Evolutionary conservation across 1,284 basidiomycete species (phyloP).

Genomic region (Apiotrichum laibachii): DNA sequence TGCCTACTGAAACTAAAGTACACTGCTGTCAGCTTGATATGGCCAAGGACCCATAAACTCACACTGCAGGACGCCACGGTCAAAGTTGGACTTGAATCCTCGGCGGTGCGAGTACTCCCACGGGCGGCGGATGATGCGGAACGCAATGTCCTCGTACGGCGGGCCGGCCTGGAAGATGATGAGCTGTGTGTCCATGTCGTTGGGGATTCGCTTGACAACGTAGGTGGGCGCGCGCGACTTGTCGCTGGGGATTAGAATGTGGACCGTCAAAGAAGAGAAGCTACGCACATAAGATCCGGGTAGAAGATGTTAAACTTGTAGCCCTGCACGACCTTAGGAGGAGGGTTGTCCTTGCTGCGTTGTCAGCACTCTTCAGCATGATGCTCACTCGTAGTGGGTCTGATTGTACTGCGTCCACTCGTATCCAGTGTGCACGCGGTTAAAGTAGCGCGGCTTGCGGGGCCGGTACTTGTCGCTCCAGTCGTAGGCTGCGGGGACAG

Average conservation of each 20-base stretch:
- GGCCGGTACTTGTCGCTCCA: slow-evolving; percentile 99
- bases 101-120: slow-evolving; percentile 90
- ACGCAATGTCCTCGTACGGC: slow-evolving; percentile 98
- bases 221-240: slow-evolving; percentile 94
- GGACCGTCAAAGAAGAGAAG: no score
- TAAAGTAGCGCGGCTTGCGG: slow-evolving; percentile 98
- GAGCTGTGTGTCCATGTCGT: slow-evolving; percentile 90
- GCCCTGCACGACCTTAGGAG: slow-evolving; percentile 95
- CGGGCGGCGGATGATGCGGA: slow-evolving; percentile 93
- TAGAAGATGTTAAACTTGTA: slow-evolving; percentile 73
- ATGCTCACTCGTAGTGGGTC: slow-evolving; percentile 87
- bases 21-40: slow-evolving; percentile 30
- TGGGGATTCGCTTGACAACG: slow-evolving; percentile 83
- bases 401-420: slow-evolving; percentile 99
- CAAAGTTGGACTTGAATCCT: slow-evolving; percentile 59
- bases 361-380: not conserved
- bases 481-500: slow-evolving; percentile 63
- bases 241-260: slow-evolving; percentile 56
- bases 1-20: slow-evolving; percentile 50
- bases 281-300: slow-evolving; percentile 48
- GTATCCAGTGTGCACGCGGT: slow-evolving; percentile 99
- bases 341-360: slow-evolving; percentile 77
- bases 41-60: slow-evolving; percentile 14
- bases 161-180: slow-evolving; percentile 94
- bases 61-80: slow-evolving; percentile 57